Evolutionary conservation across 371 early-diverging fungal genomes (phyloP), one percentile per base, ranked within the genome.

Genomic region (Syncephalastrum racemosum): DNA sequence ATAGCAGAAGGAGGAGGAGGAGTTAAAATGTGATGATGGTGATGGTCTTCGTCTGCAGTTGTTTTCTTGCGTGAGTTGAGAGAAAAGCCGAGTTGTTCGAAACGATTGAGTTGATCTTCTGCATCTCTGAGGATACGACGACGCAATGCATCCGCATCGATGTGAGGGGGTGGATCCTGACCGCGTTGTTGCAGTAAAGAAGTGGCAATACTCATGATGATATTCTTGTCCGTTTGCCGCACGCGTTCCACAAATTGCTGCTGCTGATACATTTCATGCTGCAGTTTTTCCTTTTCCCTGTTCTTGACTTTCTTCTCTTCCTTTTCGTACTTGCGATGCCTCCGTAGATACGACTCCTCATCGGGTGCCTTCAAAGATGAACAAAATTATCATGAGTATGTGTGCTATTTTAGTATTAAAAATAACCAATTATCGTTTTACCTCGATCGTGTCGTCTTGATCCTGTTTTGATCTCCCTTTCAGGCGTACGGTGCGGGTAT

Each of bases 261-360:
- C 51, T 84, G 83, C 53, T 85, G 83, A 53, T 85, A 84, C 67
- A 83, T 71, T 47, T 83, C 84, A 53, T 88, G 84, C 20, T 68
- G 73, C 46, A 85, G 52, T 31, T 75, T 65, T 56, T 88, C 88
- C 52, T 81, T 77, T 57, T 88, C 88, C 25, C 88, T 66, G 48
- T 88, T 88, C 62, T 85, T 86, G 53, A 80, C 57, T 49, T 79
- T 82, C 63, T 85, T 86, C 55, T 88, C 88, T 16, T 80, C 82
- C 58, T 80, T 67, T 59, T 88, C 86, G 54, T 83, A 80, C 49
- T 79, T 78, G 16, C 81, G 73, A 58, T 88, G 88, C 1, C 84
- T 76, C 59, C 73, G 74, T n/a, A 81, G 60, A 58, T 86, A 88
- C 40, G 73, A 77, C 14, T 79, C 84, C 40, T 85, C 84, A 12